These are phyloP conservation scores for Albatrellus sp. DNA, from an alignment of 1,284 basidiomycete species.

Conservation along the genomic window DNA sequence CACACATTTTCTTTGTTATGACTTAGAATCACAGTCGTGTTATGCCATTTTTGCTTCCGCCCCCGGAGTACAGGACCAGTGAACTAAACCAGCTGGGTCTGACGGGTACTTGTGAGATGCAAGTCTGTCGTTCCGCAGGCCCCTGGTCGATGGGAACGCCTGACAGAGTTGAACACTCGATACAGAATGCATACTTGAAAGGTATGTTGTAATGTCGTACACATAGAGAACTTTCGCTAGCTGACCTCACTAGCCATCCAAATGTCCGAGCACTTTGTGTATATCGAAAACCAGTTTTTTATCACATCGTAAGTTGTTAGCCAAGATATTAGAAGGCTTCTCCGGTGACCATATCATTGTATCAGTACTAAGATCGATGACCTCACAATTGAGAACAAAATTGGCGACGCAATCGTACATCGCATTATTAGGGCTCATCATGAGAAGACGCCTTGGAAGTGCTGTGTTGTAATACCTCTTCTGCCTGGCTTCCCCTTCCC, in stretches of 20 bases:
- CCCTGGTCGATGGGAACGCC: slow-evolving; percentile 94
- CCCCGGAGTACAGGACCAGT: slow-evolving; percentile 80
- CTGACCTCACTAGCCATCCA: slow-evolving; percentile 61
- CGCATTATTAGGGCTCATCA: slow-evolving; percentile 85
- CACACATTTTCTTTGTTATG: slow-evolving; percentile 9
- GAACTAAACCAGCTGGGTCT: slow-evolving; percentile 78
- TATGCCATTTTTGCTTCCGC: slow-evolving; percentile 93
- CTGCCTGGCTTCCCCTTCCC: slow-evolving; percentile 92
- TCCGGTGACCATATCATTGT: neutral
- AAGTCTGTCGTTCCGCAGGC: slow-evolving; percentile 91
- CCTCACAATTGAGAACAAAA: slow-evolving; percentile 82
- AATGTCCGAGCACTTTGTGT: slow-evolving; percentile 87
- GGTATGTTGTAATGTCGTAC: slow-evolving; percentile 42
- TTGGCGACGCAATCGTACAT: slow-evolving; percentile 89
- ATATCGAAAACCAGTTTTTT: slow-evolving; percentile 98
- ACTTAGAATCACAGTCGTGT: slow-evolving; percentile 73
- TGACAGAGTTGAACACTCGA: slow-evolving; percentile 80
- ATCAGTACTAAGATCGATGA: slow-evolving; percentile 76
- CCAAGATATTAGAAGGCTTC: neutral
- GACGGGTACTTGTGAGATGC: slow-evolving; percentile 93
- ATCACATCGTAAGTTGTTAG: slow-evolving; percentile 66
- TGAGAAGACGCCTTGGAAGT: slow-evolving; percentile 79
- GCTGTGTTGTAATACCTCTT: slow-evolving; percentile 87
- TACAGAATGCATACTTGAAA: slow-evolving; percentile 91
- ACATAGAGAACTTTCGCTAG: neutral